Base-by-base conservation (phyloP, 2,329 filamentous ascomycete genomes). In the Exophiala sp. region DNA sequence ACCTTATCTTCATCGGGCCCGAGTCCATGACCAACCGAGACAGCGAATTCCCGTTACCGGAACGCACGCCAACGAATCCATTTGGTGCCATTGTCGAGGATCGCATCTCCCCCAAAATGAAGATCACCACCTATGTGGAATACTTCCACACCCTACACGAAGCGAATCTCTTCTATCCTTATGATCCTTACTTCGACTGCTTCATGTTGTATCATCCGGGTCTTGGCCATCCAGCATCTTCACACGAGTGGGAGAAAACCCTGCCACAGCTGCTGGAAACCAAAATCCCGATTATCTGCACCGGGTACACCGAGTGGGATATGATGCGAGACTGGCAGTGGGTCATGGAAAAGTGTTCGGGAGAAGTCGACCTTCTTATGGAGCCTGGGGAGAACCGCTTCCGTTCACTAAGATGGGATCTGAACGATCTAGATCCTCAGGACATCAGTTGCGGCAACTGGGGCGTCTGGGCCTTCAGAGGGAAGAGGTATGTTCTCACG, bases 131-230 rank as follows among this genome's bases (percentile, higher is more conserved):
- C 0, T 95, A 90, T 63, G 91, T 97, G 44, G 93, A 98, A 62
- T 96, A 98, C 72, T 98, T 94, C 73, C 91, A 98, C 70, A 97
- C 88, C 2, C 80, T 98, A 60, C 91, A 98, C 72, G 82, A 89
- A 66, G 86, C 91, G 0, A 85, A 88, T 41, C 80, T 90, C 65
- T 98, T 97, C 72, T 82, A 86, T 50, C 93, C 94, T 0, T 96
- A 94, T 65, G 93, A 98, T 65, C 93, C 93, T 1, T 98, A 98
- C 72, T 95, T 98, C 68, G 93, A 98, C 73, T 93, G 87, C 68
- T 95, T 98, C 65, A 83, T 98, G 63, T 79, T 96, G 44, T 98
- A 97, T 76, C 94, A 98, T 64, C 94, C 94, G 0, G 94, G 94
- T 7, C 78, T 98, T 14, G 94, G 93, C 10, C 93, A 98, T 67